Conservation (phyloP, 805 yeast species). For the Sungouiella blattae region DNA sequence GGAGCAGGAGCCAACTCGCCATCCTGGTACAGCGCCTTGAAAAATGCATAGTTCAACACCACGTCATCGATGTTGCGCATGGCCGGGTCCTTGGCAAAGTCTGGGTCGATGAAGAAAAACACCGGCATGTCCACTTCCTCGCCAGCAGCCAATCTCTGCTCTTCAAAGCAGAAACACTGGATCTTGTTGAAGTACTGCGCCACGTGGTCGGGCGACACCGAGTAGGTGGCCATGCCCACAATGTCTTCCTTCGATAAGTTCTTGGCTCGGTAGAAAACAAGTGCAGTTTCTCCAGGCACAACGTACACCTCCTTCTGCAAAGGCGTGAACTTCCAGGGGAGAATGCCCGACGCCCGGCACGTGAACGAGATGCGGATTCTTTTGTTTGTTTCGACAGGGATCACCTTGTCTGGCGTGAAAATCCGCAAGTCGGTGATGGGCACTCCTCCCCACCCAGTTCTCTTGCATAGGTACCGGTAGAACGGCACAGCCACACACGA, state of each 20-base stretch:
- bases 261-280: constrained; percentile 91
- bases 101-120: constrained; percentile 95
- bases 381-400: constrained; percentile 82
- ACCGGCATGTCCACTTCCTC: constrained; percentile 99
- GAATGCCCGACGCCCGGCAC: constrained; percentile 81
- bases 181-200: constrained; percentile 96
- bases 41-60: constrained; percentile 88
- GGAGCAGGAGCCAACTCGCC: constrained; percentile 42
- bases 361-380: constrained; percentile 84
- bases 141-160: constrained; percentile 87
- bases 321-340: constrained; percentile 95
- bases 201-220: constrained; percentile 93
- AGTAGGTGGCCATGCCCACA: constrained; percentile 97
- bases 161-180: constrained; percentile 98
- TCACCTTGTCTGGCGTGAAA: constrained; percentile 81
- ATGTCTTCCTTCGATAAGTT: constrained; percentile 83
- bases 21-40: constrained; percentile 53
- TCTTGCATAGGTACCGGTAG: constrained; percentile 85
- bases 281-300: constrained; percentile 95
- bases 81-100: constrained; percentile 85
- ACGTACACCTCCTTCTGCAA: constrained; percentile 90
- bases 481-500: constrained; percentile 91
- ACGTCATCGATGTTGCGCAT: constrained; percentile 90
- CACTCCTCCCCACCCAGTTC: constrained; percentile 95
- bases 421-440: constrained; percentile 82